Base-by-base conservation (phyloP, 768 basidiomycete genomes). In the Suillus plorans region DNA sequence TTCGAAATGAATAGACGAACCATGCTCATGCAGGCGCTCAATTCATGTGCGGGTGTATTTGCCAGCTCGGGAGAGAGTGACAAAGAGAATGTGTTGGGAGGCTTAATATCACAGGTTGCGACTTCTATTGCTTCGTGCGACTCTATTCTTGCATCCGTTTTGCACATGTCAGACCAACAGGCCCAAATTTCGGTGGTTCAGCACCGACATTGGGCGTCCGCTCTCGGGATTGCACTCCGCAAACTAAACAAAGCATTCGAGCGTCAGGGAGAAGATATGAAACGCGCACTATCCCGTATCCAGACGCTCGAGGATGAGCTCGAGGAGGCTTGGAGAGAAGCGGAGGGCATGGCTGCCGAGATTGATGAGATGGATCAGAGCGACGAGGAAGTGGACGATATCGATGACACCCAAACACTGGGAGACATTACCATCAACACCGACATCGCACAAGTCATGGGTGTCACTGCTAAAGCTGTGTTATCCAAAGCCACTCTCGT, bases 261-360 rank as follows among this genome's bases (percentile, higher is more conserved):
- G 6, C 85, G 85, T 47, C 85, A 91, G 42, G 86, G 83, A 0
- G 72, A 79, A 2, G 90, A 93, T 34, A 80, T 91, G 34, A 73
- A 77, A 37, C 75, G 78, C 9, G 80, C 84, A 5, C 80, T 80
- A 61, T 71, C 80, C 13, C 79, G 80, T 44, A 82, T 90, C 28
- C 76, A 76, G 31, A 80, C 84, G 61, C 82, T 94, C 25, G 82
- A 89, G 69, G 89, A 83, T 16, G 89, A 92, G 67, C 79, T 93
- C 28, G 86, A 89, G 57, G 92, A 94, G 61, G 92, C 91, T 0
- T 94, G 92, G 92, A 82, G 82, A 56, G 87, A 89, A 64, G 92
- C 91, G 3, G 88, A 91, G 69, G 85, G 84, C 49, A 79, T 92
- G 68, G 92, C 91, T 1, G 74, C 79, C 60, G 89, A 92, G 72